Evolutionary conservation across 2,329 filamentous ascomycete species (phyloP).

Genomic region (Neofusicoccum sp.): DNA sequence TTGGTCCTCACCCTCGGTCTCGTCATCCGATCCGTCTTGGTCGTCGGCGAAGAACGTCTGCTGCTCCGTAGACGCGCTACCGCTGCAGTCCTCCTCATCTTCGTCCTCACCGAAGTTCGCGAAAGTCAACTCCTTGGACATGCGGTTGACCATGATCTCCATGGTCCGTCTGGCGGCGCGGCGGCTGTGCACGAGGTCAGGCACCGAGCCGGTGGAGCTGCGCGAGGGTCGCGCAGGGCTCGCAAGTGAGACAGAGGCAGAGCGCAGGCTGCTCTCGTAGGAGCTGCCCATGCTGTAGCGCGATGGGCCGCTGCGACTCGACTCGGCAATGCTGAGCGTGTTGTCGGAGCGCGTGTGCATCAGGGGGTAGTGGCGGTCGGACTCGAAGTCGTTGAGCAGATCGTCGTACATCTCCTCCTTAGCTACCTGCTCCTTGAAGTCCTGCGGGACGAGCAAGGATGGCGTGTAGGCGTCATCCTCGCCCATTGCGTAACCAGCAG

Average conservation of each 20-base stretch:
- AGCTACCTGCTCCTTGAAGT: conserved; percentile 35
- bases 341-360: conserved; percentile 35
- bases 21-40: conserved; percentile 28
- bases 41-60: conserved; percentile 27
- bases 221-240: conserved; percentile 39
- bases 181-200: conserved; percentile 42
- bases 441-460: conserved; percentile 37
- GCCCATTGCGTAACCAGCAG: conserved; percentile 19
- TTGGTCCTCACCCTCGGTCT: conserved; percentile 5
- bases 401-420: conserved; percentile 43
- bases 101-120: conserved; percentile 30
- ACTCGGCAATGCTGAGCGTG: conserved; percentile 41
- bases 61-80: background rate
- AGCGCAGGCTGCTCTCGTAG: conserved; percentile 59
- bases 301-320: conserved; percentile 52
- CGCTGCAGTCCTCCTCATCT: conserved; percentile 27
- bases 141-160: conserved; percentile 35
- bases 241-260: conserved; percentile 40
- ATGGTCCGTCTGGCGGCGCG: conserved; percentile 36
- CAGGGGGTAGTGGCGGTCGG: conserved; percentile 52
- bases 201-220: conserved; percentile 42
- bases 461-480: conserved; percentile 38
- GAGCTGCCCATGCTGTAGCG: conserved; percentile 58
- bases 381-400: conserved; percentile 45
- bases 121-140: conserved; percentile 33